A percentile compares a stretch with the other conserved stretches of the same genome.
Evolutionary conservation across 2,329 filamentous ascomycete species (phyloP).

Genomic region (Fusarium longipes): DNA sequence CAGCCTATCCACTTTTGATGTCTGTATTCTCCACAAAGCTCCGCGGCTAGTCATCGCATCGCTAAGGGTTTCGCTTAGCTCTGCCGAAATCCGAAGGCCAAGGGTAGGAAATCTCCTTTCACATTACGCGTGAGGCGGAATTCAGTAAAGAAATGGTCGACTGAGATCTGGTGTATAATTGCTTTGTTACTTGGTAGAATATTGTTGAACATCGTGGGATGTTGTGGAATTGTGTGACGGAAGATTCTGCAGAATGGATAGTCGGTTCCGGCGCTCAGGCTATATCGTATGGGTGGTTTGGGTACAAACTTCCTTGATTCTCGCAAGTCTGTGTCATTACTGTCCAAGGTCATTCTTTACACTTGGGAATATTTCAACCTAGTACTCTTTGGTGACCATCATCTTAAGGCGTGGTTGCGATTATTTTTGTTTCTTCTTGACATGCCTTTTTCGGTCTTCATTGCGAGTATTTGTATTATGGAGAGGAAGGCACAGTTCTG

Average conservation of each 20-base stretch:
- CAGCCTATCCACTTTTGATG: neutral
- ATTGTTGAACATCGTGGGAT: too few relatives aligned
- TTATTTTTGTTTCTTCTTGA: neutral
- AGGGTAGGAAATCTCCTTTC: neutral
- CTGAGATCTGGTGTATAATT: too few relatives aligned
- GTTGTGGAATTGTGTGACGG: too few relatives aligned
- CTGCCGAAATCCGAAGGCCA: neutral
- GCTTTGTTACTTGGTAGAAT: too few relatives aligned
- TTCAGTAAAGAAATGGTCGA: neutral
- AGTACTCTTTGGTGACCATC: neutral
- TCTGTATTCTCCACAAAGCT: too few relatives aligned
- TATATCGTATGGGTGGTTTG: neutral
- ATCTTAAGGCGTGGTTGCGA: neutral
- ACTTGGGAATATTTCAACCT: neutral
- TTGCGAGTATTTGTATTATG: too few relatives aligned
- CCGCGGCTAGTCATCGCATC: neutral
- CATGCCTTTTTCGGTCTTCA: conserved; percentile 65
- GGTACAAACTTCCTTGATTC: neutral
- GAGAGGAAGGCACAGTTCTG: conserved; percentile 68
- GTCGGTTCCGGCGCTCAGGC: too few relatives aligned
- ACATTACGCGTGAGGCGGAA: neutral
- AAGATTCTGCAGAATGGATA: too few relatives aligned
- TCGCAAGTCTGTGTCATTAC: neutral
- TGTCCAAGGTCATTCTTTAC: neutral
- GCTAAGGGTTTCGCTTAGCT: neutral